phyloP scores from a whole-genome alignment of 2,329 filamentous ascomycete genomes.

The Ceratocystis colombiana region DNA sequence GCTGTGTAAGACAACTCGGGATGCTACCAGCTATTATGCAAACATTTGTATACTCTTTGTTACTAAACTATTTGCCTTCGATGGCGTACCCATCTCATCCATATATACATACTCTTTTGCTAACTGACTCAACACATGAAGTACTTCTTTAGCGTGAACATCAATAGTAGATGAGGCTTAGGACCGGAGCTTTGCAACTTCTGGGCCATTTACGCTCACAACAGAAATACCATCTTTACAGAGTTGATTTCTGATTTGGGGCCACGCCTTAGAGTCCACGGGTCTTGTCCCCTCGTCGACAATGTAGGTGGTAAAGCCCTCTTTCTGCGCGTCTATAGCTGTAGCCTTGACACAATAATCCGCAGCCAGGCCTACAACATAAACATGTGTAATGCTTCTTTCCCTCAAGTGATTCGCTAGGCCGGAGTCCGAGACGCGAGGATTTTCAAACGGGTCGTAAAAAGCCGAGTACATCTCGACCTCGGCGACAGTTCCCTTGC shows the following conservation, averaged over 20 bases:
- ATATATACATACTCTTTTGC: not conserved
- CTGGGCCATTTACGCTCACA: constrained; percentile 46
- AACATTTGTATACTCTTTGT: constrained; percentile 3
- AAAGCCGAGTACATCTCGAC: constrained; percentile 96
- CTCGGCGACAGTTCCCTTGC: constrained; percentile 64
- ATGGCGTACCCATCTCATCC: not conserved
- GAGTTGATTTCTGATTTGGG: constrained; percentile 44
- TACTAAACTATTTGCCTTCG: constrained; percentile 5
- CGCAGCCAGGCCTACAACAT: constrained; percentile 71
- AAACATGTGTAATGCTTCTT: constrained; percentile 59
- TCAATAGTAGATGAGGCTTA: not conserved
- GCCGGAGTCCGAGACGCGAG: constrained; percentile 51
- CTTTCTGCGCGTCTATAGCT: constrained; percentile 63
- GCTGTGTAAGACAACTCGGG: not conserved
- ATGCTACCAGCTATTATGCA: constrained; percentile 1
- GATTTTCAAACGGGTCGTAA: constrained; percentile 62
- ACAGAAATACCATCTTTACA: constrained; percentile 50
- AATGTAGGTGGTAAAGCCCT: constrained; percentile 68
- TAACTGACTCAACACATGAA: not conserved
- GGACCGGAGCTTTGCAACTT: constrained; percentile 31
- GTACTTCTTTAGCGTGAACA: not conserved
- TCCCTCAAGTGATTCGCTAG: constrained; percentile 49
- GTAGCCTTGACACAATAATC: constrained; percentile 85
- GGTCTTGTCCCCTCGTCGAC: constrained; percentile 68
- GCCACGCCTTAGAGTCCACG: constrained; percentile 55